Evolutionary conservation across 352 stramenopile genomes (phyloP), one percentile per base, ranked within the genome.

Genomic region (Peronospora belbahrii): DNA sequence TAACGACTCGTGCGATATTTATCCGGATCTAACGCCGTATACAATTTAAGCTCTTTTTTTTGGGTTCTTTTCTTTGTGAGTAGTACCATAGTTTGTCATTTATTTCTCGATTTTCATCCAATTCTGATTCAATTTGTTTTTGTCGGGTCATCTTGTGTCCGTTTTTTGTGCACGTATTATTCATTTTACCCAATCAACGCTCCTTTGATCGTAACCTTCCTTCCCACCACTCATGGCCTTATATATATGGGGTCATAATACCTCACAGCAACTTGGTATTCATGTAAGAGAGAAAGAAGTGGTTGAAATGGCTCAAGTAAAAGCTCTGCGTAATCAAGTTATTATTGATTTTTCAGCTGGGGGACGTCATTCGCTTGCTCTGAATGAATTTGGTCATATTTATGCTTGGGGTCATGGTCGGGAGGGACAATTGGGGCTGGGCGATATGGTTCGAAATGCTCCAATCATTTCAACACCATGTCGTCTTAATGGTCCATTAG

Each of bases 301-400:
- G 23, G 78, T 74, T 42, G 76, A 88, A 32, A 47, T 83, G 45
- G 62, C 81, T 33, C 63, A 70, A 31, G 57, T 90, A 32, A 57
- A 74, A 2, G 58, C 72, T 54, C 60, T 91, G 14, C 52, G 58
- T 10, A 63, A 65, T 17, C 54, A 87, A 20, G 73, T 77, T 33
- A 61, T 91, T 33, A 71, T 81, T 25, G 79, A 84, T 37, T 86
- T 86, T 46, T 84, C 76, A 1, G 79, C 74, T 0, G 79, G 79
- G 14, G 79, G 80, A 42, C 66, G 82, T 39, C 79, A 91, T 60
- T 85, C 71, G 11, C 64, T 91, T 6, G 76, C 72, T 2, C 68
- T 88, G 6, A 91, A 83, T 31, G 76, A 91, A 39, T 91, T 88
- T 39, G 79, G 79, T 37, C 76, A 88, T 6, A 74, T 91, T 8